Evolutionary conservation across 768 basidiomycete species (phyloP).

Genomic region (Sutorius australiensis): DNA sequence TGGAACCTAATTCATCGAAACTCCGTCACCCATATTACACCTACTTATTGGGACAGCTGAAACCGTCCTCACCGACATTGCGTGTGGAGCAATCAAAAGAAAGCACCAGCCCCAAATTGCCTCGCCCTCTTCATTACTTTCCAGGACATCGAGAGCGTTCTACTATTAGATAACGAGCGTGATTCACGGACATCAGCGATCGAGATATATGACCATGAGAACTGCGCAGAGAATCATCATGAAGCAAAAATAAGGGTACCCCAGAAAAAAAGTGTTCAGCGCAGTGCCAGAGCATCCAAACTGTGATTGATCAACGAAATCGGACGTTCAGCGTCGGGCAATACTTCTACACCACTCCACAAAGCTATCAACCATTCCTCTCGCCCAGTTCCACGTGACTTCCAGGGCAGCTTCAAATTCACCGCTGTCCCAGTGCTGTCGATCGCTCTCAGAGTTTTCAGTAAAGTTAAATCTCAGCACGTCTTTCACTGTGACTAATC

Average conservation of each 20-base stretch:
- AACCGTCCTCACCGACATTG: neutral
- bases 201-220: too few species aligned
- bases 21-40: neutral
- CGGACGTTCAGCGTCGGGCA: constrained; percentile 18
- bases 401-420: constrained; percentile 64
- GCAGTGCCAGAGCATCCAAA: neutral
- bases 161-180: neutral
- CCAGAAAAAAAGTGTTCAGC: neutral
- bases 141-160: neutral
- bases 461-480: constrained; percentile 80
- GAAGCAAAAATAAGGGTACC: neutral
- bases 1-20: neutral
- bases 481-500: constrained; percentile 94
- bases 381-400: constrained; percentile 56
- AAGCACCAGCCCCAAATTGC: neutral
- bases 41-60: too few species aligned
- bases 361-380: constrained; percentile 33
- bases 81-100: neutral
- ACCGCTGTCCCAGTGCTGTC: constrained; percentile 55
- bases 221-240: too few species aligned
- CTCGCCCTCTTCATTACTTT: neutral
- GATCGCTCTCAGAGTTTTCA: constrained; percentile 48
- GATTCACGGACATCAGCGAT: neutral
- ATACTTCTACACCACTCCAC: constrained; percentile 25
- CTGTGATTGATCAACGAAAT: neutral